Base-by-base conservation (phyloP, 2,329 filamentous ascomycete species). In the Didymella lethalis region DNA sequence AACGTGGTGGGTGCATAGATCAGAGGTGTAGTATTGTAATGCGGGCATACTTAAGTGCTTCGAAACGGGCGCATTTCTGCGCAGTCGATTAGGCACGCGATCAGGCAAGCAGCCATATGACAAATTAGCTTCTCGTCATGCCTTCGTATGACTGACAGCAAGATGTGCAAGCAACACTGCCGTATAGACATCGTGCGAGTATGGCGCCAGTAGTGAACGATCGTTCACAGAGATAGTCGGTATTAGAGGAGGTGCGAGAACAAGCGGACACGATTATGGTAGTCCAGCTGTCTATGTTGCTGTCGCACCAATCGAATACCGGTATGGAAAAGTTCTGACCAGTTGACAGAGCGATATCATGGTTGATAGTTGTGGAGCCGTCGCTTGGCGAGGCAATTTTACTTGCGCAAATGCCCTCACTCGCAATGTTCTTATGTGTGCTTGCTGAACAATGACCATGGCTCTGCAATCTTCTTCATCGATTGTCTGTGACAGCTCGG, bases 371-470 rank as follows among this genome's bases (percentile, higher is more conserved):
- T 28, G 32, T 48, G 32, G 29, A 28, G 7, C 14, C 36, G 18
- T 41, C 16, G 14, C 56, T 50, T 59, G 50, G 56, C 56, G 46
- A 16, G 31, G 34, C 18, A 23, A 32, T 8, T 11, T 47, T 55
- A 60, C 38, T 52, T 60, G 57, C 57, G 47, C 57, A 60, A 56
- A 55, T 48, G 52, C 48, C 43, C 57, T 60, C 57, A 59, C 28
- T 25, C 31, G 50, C 11, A 20, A 38, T n/a, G 23, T 38, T n/a
- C 41, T 38, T 29, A 23, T 32, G 26, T 11, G 12, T 7, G 12
- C 29, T 10, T 23, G 8, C 23, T 23, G 25, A 47, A n/a, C 26
- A 28, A 48, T 26, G n/a, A 28, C 26, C 20, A 2, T 14, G 16
- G 2, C 2, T 6, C 31, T 31, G 5, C 11, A 6, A 38, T 18